Conservation (phyloP, 805 yeast genomes). For the Candida oleophila region DNA sequence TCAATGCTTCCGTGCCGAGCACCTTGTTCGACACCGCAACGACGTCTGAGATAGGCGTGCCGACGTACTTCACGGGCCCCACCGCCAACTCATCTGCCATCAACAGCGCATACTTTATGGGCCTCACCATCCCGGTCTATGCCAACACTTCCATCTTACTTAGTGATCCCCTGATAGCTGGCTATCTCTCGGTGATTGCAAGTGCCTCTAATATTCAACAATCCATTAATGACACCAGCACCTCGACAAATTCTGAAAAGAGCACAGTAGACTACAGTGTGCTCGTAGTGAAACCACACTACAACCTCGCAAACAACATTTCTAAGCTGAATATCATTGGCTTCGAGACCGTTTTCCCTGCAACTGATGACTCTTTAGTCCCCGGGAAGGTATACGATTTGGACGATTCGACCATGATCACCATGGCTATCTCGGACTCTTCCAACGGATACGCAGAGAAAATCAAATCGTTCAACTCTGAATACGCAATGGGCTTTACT, state of each 20-base stretch:
- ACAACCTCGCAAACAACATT: slow-evolving; percentile 32
- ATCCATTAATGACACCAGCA: slow-evolving; percentile 23
- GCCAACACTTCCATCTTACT: slow-evolving; percentile 70
- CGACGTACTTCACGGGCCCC: slow-evolving; percentile 63
- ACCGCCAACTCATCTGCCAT: slow-evolving; percentile 34
- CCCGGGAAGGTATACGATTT: slow-evolving; percentile 26
- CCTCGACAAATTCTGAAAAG: slow-evolving; percentile 1
- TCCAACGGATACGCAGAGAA: slow-evolving; percentile 29
- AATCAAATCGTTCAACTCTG: slow-evolving; percentile 20
- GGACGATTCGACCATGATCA: slow-evolving; percentile 24
- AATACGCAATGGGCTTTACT: slow-evolving; percentile 36
- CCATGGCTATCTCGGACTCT: slow-evolving; percentile 23
- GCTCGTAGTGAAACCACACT: slow-evolving; percentile 35
- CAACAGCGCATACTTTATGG: slow-evolving; percentile 51
- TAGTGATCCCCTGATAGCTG: slow-evolving; percentile 58
- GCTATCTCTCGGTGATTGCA: slow-evolving; percentile 63
- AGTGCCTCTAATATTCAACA: slow-evolving; percentile 29
- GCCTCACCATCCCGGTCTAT: slow-evolving; percentile 75
- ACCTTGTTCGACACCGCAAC: slow-evolving; percentile 28
- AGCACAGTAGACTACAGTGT: slow-evolving; percentile 24
- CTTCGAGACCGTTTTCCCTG: slow-evolving; percentile 34
- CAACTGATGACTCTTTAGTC: slow-evolving; percentile 8
- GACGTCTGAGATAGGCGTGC: slow-evolving; percentile 10
- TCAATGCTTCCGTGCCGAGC: slow-evolving; percentile 45
- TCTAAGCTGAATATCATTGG: slow-evolving; percentile 45